These are phyloP conservation scores for Fusarium marasasianum DNA, from an alignment of 2,329 filamentous ascomycete species.

Conservation along the genomic window DNA sequence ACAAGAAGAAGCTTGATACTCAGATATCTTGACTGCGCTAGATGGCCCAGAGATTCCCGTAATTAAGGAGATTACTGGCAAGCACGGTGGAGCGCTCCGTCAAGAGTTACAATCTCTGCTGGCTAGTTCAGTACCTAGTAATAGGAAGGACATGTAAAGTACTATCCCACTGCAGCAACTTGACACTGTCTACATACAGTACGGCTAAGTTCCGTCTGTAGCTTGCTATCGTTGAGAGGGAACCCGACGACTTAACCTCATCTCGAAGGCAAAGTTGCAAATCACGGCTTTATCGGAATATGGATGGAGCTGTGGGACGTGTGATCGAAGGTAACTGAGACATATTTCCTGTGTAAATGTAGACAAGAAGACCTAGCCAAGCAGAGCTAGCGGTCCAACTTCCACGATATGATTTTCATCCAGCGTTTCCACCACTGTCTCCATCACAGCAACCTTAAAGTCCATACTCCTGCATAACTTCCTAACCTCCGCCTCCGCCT, in stretches of 20 bases:
- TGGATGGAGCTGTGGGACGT: background rate
- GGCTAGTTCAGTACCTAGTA: fast-evolving
- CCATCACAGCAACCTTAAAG: background rate
- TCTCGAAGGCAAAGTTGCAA: background rate
- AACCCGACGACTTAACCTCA: no score
- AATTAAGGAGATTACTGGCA: fast-evolving
- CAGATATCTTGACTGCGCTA: fast-evolving
- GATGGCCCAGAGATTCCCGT: fast-evolving
- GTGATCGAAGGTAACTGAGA: background rate
- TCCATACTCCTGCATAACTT: background rate
- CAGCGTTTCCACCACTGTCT: no score
- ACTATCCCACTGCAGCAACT: fast-evolving
- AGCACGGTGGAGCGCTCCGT: fast-evolving
- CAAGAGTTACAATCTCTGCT: no score
- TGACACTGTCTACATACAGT: fast-evolving
- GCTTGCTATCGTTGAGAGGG: background rate
- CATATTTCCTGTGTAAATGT: background rate
- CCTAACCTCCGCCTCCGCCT: background rate
- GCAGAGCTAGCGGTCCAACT: background rate
- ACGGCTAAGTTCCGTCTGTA: no score
- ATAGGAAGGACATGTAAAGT: no score
- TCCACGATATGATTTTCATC: background rate
- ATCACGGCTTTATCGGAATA: fast-evolving
- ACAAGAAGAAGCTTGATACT: background rate
- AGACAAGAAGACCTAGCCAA: no score